These are phyloP conservation scores for Mucor indicus DNA, from an alignment of 371 early-diverging fungal genomes.

Conservation along the genomic window DNA sequence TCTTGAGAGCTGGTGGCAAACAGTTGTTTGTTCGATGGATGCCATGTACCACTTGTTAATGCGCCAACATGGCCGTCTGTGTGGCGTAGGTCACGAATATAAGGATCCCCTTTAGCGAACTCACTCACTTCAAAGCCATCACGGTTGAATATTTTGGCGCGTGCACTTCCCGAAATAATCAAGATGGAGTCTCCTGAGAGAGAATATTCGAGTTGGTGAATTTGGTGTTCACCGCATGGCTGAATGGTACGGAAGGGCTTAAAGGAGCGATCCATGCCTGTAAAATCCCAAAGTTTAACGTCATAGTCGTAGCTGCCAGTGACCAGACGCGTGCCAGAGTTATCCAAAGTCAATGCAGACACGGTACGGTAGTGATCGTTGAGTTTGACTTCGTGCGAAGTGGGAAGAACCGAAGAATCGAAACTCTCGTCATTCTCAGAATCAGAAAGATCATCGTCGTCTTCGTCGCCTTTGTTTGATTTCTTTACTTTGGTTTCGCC, in stretches of 20 bases:
- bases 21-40: slow-evolving; percentile 61
- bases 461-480: slow-evolving; percentile 1
- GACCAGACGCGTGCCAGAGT: slow-evolving; percentile 77
- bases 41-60: slow-evolving; percentile 81
- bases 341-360: slow-evolving; percentile 80
- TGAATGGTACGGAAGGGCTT: slow-evolving; percentile 79
- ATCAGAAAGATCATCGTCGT: slow-evolving; percentile 15
- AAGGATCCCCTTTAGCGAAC: slow-evolving; percentile 90
- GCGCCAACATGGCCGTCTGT: slow-evolving; percentile 90
- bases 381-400: slow-evolving; percentile 65
- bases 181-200: slow-evolving; percentile 76
- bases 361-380: slow-evolving; percentile 73
- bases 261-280: slow-evolving; percentile 79
- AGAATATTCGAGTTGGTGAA: slow-evolving; percentile 81
- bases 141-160: slow-evolving; percentile 75
- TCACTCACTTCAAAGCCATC: slow-evolving; percentile 75
- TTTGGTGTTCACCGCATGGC: slow-evolving; percentile 82
- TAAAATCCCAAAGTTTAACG: slow-evolving; percentile 90
- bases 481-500: neutral
- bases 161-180: slow-evolving; percentile 72
- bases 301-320: slow-evolving; percentile 83
- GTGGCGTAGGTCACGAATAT: slow-evolving; percentile 83
- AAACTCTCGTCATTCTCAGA: slow-evolving; percentile 13
- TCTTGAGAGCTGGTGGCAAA: slow-evolving; percentile 86
- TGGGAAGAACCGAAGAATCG: slow-evolving; percentile 50